Evolutionary conservation across 1,284 basidiomycete species (phyloP).

Genomic region (Leccinum pallidistipes): DNA sequence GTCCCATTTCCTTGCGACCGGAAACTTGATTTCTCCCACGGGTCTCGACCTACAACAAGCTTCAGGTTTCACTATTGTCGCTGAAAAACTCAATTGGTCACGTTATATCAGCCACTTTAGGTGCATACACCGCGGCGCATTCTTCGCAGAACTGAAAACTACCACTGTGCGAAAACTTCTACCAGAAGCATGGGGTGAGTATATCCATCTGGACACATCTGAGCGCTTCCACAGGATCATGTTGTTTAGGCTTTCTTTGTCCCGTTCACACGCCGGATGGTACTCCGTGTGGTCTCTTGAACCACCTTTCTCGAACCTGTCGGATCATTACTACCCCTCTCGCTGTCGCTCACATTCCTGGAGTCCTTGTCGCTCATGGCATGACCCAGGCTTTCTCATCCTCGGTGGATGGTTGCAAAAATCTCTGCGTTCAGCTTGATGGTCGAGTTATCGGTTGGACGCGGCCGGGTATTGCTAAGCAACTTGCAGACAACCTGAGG

Average conservation of each 20-base stretch:
- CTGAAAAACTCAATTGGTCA: constrained; percentile 98
- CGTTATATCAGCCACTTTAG: constrained; percentile 99
- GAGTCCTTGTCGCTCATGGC: constrained; percentile 84
- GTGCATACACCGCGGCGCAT: constrained; percentile 98
- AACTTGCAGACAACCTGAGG: constrained; percentile 84
- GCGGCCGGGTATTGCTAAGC: constrained; percentile 68
- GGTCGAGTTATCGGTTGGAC: constrained; percentile 98
- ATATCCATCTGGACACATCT: neutral
- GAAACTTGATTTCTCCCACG: constrained; percentile 92
- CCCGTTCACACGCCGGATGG: constrained; percentile 99
- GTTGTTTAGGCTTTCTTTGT: constrained; percentile 82
- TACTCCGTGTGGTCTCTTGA: constrained; percentile 95
- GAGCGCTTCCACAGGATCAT: constrained; percentile 9
- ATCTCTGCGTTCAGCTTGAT: constrained; percentile 91
- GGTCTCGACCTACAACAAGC: constrained; percentile 98
- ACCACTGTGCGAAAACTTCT: constrained; percentile 96
- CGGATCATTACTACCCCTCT: constrained; percentile 85
- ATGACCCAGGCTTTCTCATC: constrained; percentile 91
- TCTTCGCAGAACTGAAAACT: constrained; percentile 99
- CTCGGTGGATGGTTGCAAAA: constrained; percentile 78
- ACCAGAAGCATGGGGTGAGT: constrained; percentile 95
- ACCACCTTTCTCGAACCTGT: constrained; percentile 95
- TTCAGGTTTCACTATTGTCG: constrained; percentile 97
- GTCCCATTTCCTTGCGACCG: constrained; percentile 96
- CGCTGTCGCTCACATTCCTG: constrained; percentile 76